Percentiles rank a stretch among this genome's conserved stretches.
Conservation (phyloP, 176 grass and related monocot species). For the Chrysopogon serrulatus region DNA sequence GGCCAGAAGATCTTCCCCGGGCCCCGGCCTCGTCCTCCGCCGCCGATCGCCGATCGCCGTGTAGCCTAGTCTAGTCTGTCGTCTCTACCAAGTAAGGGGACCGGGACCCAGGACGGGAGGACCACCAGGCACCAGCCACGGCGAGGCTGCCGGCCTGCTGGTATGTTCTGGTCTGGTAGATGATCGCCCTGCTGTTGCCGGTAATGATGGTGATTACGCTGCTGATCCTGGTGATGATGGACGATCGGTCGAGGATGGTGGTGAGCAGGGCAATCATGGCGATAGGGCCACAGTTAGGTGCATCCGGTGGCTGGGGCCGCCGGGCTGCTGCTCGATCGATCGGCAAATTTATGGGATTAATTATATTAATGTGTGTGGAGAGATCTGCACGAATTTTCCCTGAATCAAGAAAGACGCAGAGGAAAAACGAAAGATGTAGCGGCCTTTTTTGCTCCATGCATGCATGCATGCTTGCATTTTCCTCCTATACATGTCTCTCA, state of each 20-base stretch:
- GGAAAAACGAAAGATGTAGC: constrained; percentile 24
- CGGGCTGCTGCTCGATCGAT: too few relatives aligned
- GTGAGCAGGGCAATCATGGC: neutral
- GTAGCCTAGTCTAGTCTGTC: neutral
- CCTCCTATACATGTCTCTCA: neutral
- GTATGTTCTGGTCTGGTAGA: neutral
- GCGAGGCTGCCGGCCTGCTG: neutral
- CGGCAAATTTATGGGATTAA: neutral
- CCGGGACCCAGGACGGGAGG: too few relatives aligned
- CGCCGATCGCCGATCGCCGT: neutral
- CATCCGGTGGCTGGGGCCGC: neutral
- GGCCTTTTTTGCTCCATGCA: neutral
- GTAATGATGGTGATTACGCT: constrained; percentile 22
- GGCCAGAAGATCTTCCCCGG: constrained; percentile 83
- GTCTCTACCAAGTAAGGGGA: too few relatives aligned
- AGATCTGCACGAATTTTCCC: neutral
- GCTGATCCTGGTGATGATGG: constrained; percentile 26
- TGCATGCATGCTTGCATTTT: neutral
- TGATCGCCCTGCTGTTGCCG: neutral
- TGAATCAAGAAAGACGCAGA: neutral
- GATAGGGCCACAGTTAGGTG: constrained; percentile 18
- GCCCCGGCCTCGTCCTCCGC: neutral
- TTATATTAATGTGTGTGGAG: neutral
- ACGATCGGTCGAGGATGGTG: neutral
- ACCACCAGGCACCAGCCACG: neutral